Evolutionary conservation across 768 basidiomycete species (phyloP), one percentile per base, ranked within the genome.

Genomic region (Lentinula raphanica): DNA sequence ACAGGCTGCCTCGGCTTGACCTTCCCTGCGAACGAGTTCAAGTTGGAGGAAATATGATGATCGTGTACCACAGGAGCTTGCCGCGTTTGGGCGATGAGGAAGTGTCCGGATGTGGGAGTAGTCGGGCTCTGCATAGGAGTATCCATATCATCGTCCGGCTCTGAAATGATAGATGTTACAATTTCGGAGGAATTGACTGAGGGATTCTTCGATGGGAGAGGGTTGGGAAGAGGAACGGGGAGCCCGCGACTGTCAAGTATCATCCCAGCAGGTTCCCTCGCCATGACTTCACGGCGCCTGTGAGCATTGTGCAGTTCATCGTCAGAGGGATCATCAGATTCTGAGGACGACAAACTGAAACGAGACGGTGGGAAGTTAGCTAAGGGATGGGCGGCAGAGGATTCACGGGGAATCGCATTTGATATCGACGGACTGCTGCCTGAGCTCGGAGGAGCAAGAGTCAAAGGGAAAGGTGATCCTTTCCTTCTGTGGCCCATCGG

Each of bases 401-500:
- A 29, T 19, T 21, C n/a, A 44, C 12, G 36, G 19, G 19, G 29
- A 28, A 7, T 3, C 12, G n/a, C 51, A 38, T 5, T 15, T 15
- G 31, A 3, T 5, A 11, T 8, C 32, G 12, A 36, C 11, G 13
- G 29, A 29, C 17, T 51, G 9, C 17, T 21, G 36, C 6, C 23
- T 23, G 32, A 32, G 21, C 3, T 7, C 4, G 25, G 15, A 32
- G 31, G 54, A 19, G 38, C 13, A 31, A 56, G 19, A 12, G 32
- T 56, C 40, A 56, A 17, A 42, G 54, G 54, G 29, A 56, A 56
- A 0, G 54, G 54, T 15, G 54, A 56, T 29, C 54, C 54, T 45
- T 29, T 56, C 23, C 54, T 28, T 23, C 32, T 56, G n/a, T 56
- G 54, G 25, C 54, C 54, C 42, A 56, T 56, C 19, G 54, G 54